Percentiles rank a stretch among this genome's conserved stretches.
These are phyloP conservation scores for Pseudogymnoascus sp. DNA, from an alignment of 2,329 filamentous ascomycete genomes.

Conservation along the genomic window DNA sequence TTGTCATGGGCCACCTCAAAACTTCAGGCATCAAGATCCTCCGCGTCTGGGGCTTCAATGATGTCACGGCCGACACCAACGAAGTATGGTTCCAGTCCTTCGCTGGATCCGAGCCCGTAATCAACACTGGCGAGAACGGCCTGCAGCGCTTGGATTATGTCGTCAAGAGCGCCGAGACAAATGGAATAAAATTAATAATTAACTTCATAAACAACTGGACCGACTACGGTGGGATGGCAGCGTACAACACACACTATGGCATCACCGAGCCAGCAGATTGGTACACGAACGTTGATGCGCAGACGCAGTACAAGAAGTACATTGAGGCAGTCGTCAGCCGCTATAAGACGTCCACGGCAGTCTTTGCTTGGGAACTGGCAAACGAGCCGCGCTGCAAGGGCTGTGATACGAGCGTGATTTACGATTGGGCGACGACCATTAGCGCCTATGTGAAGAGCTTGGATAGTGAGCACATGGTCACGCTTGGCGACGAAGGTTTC, in stretches of 20 bases:
- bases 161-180: slow-evolving; percentile 48
- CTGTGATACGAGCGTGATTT: slow-evolving; percentile 50
- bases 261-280: slow-evolving; percentile 39
- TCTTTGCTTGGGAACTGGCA: slow-evolving; percentile 62
- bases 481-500: slow-evolving; percentile 57
- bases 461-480: slow-evolving; percentile 53
- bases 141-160: slow-evolving; percentile 58
- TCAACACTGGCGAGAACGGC: slow-evolving; percentile 56
- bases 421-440: slow-evolving; percentile 49
- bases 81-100: slow-evolving; percentile 10
- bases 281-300: slow-evolving; percentile 46
- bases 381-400: slow-evolving; percentile 60
- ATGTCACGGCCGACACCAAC: slow-evolving; percentile 33
- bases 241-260: slow-evolving; percentile 48
- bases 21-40: slow-evolving; percentile 47
- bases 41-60: slow-evolving; percentile 54
- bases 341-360: slow-evolving; percentile 49
- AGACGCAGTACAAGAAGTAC: slow-evolving; percentile 51
- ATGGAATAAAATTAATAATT: slow-evolving; percentile 55
- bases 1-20: slow-evolving; percentile 38
- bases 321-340: slow-evolving; percentile 50
- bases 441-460: slow-evolving; percentile 57
- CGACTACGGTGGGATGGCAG: slow-evolving; percentile 57
- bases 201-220: slow-evolving; percentile 63
- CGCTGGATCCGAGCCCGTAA: slow-evolving; percentile 40